Percentiles rank a stretch among this genome's conserved stretches.
phyloP scores from a whole-genome alignment of 768 basidiomycete species.

The Rhodosporidiobolus odoratus region DNA sequence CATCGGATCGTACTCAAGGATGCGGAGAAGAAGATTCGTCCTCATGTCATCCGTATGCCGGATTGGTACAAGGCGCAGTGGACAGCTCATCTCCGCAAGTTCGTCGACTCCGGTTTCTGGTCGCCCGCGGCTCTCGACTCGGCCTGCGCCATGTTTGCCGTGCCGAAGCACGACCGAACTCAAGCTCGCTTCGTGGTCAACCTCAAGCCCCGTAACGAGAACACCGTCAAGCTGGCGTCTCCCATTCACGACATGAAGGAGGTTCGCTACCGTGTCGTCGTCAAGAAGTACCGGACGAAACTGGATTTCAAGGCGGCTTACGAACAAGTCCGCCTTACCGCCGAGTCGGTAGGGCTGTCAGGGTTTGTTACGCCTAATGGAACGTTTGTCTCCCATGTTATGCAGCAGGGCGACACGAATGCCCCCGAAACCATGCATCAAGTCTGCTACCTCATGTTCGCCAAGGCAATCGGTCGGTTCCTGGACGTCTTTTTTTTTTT shows the following conservation, averaged over 20 bases:
- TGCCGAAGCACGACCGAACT: constrained; percentile 9
- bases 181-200: constrained; percentile 17
- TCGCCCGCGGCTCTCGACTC: constrained; percentile 10
- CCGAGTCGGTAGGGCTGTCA: constrained; percentile 43
- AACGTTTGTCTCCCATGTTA: constrained; percentile 48
- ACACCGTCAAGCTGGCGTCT: neutral
- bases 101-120: constrained; percentile 15
- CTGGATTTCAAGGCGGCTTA: constrained; percentile 51
- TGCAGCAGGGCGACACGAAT: constrained; percentile 54
- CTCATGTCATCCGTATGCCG: constrained; percentile 2
- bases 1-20: neutral
- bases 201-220: constrained; percentile 5
- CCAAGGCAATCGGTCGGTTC: constrained; percentile 47
- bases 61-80: constrained; percentile 4
- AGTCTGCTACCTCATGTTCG: constrained; percentile 46
- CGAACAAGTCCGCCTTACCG: constrained; percentile 48
- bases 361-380: constrained; percentile 49
- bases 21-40: neutral
- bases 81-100: constrained; percentile 7
- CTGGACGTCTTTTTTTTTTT: constrained; percentile 54
- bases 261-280: neutral
- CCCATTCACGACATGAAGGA: constrained; percentile 17
- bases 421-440: constrained; percentile 52
- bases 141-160: constrained; percentile 15
- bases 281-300: constrained; percentile 44